Evolutionary conservation across 306 rosid genomes (phyloP).

Genomic region (Echinosophora koreensis): DNA sequence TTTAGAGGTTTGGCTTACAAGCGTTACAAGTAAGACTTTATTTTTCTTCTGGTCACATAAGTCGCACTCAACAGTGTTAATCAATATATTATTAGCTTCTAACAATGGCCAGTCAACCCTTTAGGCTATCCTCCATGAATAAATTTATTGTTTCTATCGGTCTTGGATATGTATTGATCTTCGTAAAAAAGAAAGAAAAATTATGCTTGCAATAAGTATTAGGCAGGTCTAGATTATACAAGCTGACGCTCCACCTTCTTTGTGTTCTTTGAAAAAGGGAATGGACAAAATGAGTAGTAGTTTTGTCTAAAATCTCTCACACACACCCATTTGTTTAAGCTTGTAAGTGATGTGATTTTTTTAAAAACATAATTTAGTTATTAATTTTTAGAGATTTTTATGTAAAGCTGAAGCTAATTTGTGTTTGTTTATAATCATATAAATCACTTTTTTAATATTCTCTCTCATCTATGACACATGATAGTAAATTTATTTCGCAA

Average conservation of each 20-base stretch:
- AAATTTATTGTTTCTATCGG: constrained; percentile 29
- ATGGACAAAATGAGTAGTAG: background rate
- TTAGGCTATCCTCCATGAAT: constrained; percentile 8
- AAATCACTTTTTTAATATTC: too few species aligned
- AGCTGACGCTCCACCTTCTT: background rate
- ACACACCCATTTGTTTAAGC: too few species aligned
- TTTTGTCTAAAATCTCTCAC: background rate
- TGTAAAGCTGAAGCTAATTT: too few species aligned
- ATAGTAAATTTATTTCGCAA: too few species aligned
- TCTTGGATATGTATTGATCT: constrained; percentile 26
- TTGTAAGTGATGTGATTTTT: too few species aligned
- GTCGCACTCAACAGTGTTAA: constrained; percentile 30
- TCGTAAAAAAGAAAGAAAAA: background rate
- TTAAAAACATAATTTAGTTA: too few species aligned
- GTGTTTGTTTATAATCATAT: background rate
- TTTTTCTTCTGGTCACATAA: constrained; percentile 29
- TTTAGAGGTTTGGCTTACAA: constrained; percentile 87
- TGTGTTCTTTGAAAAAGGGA: constrained; percentile 16
- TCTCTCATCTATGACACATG: too few species aligned
- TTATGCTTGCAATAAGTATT: constrained; percentile 7
- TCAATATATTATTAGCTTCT: constrained; percentile 49
- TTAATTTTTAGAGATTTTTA: too few species aligned
- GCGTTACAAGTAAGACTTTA: constrained; percentile 75
- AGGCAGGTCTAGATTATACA: constrained; percentile 15
- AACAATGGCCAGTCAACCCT: background rate